phyloP scores from a whole-genome alignment of 371 early-diverging fungal species.

The Cokeromyces recurvatus region DNA sequence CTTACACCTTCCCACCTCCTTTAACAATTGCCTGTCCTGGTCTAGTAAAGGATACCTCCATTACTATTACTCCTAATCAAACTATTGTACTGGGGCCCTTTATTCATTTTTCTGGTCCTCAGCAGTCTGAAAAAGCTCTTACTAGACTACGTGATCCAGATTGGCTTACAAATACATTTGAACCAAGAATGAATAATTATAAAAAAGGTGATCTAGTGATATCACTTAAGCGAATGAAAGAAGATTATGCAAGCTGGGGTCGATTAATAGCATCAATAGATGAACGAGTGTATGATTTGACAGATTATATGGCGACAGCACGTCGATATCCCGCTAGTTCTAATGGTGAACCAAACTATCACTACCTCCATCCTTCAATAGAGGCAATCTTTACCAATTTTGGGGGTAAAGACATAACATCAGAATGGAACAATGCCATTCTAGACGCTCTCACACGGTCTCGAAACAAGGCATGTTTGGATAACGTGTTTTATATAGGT shows the following conservation, averaged over 20 bases:
- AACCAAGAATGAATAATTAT: conserved; percentile 40
- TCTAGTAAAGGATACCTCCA: conserved; percentile 30
- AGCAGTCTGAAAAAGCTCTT: conserved; percentile 19
- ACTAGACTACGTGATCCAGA: conserved; percentile 34
- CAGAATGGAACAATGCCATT: conserved; percentile 44
- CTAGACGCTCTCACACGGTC: conserved; percentile 25
- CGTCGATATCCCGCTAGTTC: conserved; percentile 22
- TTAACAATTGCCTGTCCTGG: conserved; percentile 51
- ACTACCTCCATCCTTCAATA: conserved; percentile 27
- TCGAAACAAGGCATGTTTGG: conserved; percentile 58
- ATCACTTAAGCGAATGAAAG: conserved; percentile 24
- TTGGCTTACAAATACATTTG: conserved; percentile 33
- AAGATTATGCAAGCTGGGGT: conserved; percentile 27
- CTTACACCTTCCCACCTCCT: conserved; percentile 54
- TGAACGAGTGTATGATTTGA: conserved; percentile 61
- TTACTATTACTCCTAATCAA: conserved; percentile 40
- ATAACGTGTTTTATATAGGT: conserved; percentile 81
- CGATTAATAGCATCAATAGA: conserved; percentile 53
- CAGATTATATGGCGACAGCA: conserved; percentile 41
- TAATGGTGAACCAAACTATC: conserved; percentile 28
- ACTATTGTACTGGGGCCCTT: conserved; percentile 35
- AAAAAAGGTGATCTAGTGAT: conserved; percentile 29
- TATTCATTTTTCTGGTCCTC: conserved; percentile 26
- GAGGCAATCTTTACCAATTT: conserved; percentile 35
- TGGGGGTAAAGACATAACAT: conserved; percentile 37